These are phyloP conservation scores for Tetradesmus obliquus DNA, from an alignment of 139 green algal species.

Conservation along the genomic window DNA sequence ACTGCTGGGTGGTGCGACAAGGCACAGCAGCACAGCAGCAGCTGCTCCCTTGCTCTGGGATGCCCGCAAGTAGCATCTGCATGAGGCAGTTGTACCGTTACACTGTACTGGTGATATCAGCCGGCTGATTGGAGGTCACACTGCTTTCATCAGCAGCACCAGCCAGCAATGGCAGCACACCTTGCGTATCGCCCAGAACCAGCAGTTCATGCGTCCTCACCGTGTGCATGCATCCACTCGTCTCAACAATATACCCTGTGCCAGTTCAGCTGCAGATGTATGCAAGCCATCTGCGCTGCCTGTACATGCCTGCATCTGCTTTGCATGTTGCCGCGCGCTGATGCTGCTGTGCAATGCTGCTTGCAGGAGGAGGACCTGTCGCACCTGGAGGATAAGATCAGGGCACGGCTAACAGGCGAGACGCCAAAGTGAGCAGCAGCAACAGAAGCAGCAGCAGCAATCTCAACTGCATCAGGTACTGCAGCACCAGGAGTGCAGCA, in stretches of 20 bases:
- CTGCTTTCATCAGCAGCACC: too few relatives aligned
- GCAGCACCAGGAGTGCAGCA: neutral
- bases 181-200: too few relatives aligned
- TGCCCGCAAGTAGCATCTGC: neutral
- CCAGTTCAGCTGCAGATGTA: neutral
- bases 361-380: slow-evolving; percentile 55
- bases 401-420: slow-evolving; percentile 41
- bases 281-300: neutral
- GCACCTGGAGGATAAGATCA: slow-evolving; percentile 46
- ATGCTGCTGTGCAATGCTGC: neutral
- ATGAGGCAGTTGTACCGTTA: neutral
- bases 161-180: too few relatives aligned
- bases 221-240: neutral
- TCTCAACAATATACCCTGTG: too few relatives aligned
- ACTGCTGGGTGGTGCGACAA: neutral
- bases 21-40: neutral
- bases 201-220: neutral
- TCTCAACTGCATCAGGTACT: neutral
- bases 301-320: neutral
- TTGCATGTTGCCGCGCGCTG: neutral
- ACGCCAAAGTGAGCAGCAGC: slow-evolving; percentile 35
- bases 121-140: too few relatives aligned
- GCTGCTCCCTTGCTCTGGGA: too few relatives aligned
- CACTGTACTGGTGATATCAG: too few relatives aligned
- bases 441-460: neutral